These are phyloP conservation scores for Globisporangium nagaii DNA, from an alignment of 352 stramenopile species.

Conservation along the genomic window DNA sequence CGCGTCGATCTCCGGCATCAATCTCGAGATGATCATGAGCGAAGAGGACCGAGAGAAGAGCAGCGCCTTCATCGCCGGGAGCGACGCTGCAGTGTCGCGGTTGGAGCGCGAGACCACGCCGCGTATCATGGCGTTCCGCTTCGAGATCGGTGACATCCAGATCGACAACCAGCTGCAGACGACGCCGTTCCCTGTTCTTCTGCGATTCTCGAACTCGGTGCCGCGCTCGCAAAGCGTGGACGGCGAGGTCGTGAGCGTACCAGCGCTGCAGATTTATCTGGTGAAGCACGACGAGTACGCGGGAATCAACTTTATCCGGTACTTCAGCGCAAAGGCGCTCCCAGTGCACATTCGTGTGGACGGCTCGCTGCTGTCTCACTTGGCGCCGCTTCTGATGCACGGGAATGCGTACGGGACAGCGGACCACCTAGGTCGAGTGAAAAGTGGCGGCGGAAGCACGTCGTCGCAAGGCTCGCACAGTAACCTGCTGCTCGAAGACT, in stretches of 20 bases:
- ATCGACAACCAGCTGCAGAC: conserved; percentile 83
- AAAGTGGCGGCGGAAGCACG: conserved; percentile 13
- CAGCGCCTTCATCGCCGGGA: conserved; percentile 35
- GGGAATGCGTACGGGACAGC: conserved; percentile 33
- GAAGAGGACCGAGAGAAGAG: conserved; percentile 33
- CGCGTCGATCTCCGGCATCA: conserved; percentile 56
- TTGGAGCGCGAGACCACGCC: conserved; percentile 50
- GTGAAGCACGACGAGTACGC: conserved; percentile 86
- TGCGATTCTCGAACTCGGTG: conserved; percentile 73
- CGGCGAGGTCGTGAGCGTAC: conserved; percentile 44
- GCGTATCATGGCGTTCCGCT: conserved; percentile 53
- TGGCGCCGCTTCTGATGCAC: conserved; percentile 61
- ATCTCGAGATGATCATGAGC: conserved; percentile 53
- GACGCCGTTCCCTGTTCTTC: conserved; percentile 77
- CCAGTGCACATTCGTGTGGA: conserved; percentile 80
- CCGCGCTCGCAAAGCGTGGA: conserved; percentile 42
- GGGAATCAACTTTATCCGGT: conserved; percentile 83
- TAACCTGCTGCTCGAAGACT: conserved; percentile 59
- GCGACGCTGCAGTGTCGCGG: conserved; percentile 35
- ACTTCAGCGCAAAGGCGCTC: conserved; percentile 67
- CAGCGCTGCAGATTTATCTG: conserved; percentile 65
- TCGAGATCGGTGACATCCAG: conserved; percentile 78
- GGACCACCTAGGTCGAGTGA: conserved; percentile 11
- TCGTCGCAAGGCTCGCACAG: conserved; percentile 29
- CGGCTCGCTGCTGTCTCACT: conserved; percentile 70